Evolutionary conservation across 345 rosid genomes (phyloP).

Genomic region (Pelargonium nanum): DNA sequence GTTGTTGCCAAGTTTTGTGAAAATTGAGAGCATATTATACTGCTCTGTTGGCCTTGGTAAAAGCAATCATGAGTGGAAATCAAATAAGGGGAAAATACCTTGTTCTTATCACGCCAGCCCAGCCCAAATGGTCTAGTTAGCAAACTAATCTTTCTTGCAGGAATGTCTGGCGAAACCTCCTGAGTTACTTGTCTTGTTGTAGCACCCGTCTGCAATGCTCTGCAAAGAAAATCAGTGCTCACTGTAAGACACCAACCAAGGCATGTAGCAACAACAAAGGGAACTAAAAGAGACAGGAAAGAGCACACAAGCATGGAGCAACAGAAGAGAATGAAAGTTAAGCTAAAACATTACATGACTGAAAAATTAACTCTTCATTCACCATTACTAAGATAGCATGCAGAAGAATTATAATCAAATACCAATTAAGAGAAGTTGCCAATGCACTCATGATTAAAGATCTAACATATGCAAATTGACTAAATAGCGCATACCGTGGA

Average conservation of each 20-base stretch:
- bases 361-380: too few species aligned
- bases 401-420: background rate
- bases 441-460: background rate
- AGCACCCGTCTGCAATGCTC: constrained; percentile 44
- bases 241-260: constrained; percentile 2
- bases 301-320: background rate
- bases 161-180: constrained; percentile 53
- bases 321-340: background rate
- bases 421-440: constrained; percentile 2
- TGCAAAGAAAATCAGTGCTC: constrained; percentile 17
- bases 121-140: constrained; percentile 86
- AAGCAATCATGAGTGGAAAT: background rate
- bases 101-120: constrained; percentile 95
- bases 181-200: constrained; percentile 35
- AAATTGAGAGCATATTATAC: background rate
- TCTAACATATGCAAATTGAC: constrained; percentile 5
- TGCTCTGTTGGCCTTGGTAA: background rate
- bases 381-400: background rate
- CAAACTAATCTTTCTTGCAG: constrained; percentile 66
- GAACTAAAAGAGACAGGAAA: background rate
- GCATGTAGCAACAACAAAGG: background rate
- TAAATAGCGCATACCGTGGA: constrained; percentile 44
- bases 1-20: background rate
- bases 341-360: background rate
- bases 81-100: constrained; percentile 31